Base-by-base conservation (phyloP, 805 yeast genomes). In the Ogataea thermomethanolica region DNA sequence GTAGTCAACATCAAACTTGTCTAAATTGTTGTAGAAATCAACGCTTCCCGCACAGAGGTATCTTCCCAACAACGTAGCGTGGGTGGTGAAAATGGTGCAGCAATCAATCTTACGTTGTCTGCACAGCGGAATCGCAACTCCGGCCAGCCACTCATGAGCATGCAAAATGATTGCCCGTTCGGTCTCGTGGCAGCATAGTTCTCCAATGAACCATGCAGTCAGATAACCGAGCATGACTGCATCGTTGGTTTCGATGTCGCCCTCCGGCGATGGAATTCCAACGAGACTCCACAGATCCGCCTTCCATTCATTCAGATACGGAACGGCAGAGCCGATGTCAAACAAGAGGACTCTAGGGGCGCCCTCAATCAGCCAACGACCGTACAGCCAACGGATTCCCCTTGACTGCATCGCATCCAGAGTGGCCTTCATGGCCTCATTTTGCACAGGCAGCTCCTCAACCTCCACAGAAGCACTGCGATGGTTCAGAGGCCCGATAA, bases 91-190 rank as follows among this genome's bases (percentile, higher is more conserved):
- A 48, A 91, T 84, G 20, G 99, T 90, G 44, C 96, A 88, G 45
- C 88, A 89, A 57, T 91, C 99, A 44, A 91, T 82, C 55, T 88
- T 77, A 56, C 98, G 79, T 64, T 87, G 87, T 56, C 96, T 74
- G 62, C 96, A 89, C 42, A 91, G 70, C 0, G 99, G 97, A 45
- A 93, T 69, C 0, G 95, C 96, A 33, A 93, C 89, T 53, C 98
- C 97, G 1, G 99, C 97, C 43, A 91, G 74, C 99, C 99, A 91
- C 68, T 91, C 99, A 68, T 91, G 99, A 62, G 85, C 90, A 60
- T 91, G 99, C 41, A 93, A 81, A 46, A 91, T 81, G 37, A 93
- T 89, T 0, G 98, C 97, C 53, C 91, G 79, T 38, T 83, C 83
- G 17, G 79, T 75, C 62, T 93, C 95, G 55, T 81, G 79, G 58